A percentile compares a stretch with the other conserved stretches of the same genome.
These are phyloP conservation scores for Physcomitrellopsis africana DNA, from an alignment of 225 moss, liverwort and hornwort genomes.

Conservation along the genomic window DNA sequence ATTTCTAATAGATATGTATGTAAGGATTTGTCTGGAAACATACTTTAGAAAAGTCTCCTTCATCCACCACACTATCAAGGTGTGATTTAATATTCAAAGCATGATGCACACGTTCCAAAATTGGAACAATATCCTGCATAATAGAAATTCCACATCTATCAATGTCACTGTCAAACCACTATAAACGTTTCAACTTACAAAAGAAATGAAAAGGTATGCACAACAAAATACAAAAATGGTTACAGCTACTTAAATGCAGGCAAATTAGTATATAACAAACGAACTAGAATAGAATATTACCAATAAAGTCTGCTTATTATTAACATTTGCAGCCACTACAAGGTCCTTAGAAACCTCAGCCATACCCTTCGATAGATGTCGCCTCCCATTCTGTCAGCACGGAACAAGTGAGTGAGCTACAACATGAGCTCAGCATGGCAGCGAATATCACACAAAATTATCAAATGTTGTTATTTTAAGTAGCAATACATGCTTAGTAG, in stretches of 20 bases:
- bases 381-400: slow-evolving; percentile 82
- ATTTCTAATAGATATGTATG: neutral
- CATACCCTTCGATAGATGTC: slow-evolving; percentile 83
- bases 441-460: neutral
- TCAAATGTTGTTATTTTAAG: neutral
- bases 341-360: slow-evolving; percentile 91
- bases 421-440: slow-evolving; percentile 8
- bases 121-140: slow-evolving; percentile 84
- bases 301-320: slow-evolving; percentile 88
- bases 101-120: slow-evolving; percentile 83
- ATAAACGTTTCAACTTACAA: neutral
- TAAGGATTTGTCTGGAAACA: slow-evolving; percentile 26
- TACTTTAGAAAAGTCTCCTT: slow-evolving; percentile 80
- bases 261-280: neutral
- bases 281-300: slow-evolving; percentile 46
- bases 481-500: neutral
- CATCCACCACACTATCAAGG: slow-evolving; percentile 65
- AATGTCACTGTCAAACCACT: neutral
- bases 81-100: slow-evolving; percentile 88
- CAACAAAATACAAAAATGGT: slow-evolving; percentile 1
- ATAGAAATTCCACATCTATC: slow-evolving; percentile 18
- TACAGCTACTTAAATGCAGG: slow-evolving; percentile 16
- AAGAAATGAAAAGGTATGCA: slow-evolving; percentile 2
- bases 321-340: slow-evolving; percentile 93
- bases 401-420: slow-evolving; percentile 9